Evolutionary conservation across 805 yeast genomes (phyloP).

Genomic region (Suhomyces xylopsoci): DNA sequence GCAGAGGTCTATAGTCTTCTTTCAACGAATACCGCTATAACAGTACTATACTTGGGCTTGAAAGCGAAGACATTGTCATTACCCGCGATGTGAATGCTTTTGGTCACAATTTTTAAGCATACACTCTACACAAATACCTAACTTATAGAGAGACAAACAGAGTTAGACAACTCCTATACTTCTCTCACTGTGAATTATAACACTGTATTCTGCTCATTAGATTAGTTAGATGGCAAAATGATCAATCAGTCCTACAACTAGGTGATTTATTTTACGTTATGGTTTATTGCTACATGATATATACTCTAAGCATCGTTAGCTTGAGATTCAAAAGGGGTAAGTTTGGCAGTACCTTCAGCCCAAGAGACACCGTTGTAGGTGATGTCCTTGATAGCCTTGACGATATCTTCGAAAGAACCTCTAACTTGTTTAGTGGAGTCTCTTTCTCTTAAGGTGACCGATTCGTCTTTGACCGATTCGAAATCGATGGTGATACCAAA

Average conservation of each 20-base stretch:
- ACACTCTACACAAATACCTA: not conserved
- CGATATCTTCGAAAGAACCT: constrained; percentile 73
- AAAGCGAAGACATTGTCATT: not conserved
- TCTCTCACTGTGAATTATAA: not conserved
- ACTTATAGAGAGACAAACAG: not conserved
- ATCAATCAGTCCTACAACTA: too few relatives aligned
- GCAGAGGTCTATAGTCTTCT: not conserved
- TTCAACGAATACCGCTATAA: not conserved
- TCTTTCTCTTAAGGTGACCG: constrained; percentile 95
- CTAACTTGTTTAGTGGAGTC: constrained; percentile 96
- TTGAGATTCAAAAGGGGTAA: constrained; percentile 73
- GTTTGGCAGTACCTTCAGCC: constrained; percentile 77
- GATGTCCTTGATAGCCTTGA: constrained; percentile 69
- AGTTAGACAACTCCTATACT: not conserved
- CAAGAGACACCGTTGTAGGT: constrained; percentile 75
- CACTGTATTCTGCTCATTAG: not conserved
- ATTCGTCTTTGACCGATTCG: constrained; percentile 81
- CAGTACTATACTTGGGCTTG: not conserved
- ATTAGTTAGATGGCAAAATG: too few relatives aligned
- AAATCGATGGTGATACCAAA: constrained; percentile 97
- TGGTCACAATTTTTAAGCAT: not conserved
- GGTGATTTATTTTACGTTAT: not conserved
- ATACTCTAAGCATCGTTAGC: constrained; percentile 31
- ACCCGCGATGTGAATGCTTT: too few relatives aligned
- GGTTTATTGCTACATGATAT: not conserved